phyloP scores from a whole-genome alignment of 345 rosid genomes.

The Acer campestre region DNA sequence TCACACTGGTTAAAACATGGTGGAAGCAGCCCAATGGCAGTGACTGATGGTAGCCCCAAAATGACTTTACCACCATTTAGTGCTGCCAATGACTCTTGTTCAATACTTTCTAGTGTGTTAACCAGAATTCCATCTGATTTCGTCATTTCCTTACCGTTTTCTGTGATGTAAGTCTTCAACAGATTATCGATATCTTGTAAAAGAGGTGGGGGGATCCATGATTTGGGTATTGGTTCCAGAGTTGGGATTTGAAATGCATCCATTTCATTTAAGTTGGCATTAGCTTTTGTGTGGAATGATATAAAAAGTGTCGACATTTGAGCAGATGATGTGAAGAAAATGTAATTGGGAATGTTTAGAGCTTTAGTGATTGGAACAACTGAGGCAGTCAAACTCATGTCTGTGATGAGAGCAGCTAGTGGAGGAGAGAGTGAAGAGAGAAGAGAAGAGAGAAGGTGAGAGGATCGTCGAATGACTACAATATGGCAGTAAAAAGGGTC shows the following conservation, averaged over 20 bases:
- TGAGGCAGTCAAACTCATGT: conserved; percentile 39
- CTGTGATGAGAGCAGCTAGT: conserved; percentile 34
- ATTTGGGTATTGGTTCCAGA: conserved; percentile 23
- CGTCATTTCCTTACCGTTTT: conserved; percentile 26
- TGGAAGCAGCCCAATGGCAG: conserved; percentile 24
- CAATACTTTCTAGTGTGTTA: conserved; percentile 25
- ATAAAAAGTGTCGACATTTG: conserved; percentile 38
- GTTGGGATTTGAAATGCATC: conserved; percentile 19
- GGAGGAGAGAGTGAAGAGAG: conserved; percentile 35
- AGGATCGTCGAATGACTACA: conserved; percentile 27
- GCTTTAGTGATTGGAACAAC: conserved; percentile 31
- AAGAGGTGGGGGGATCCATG: conserved; percentile 33
- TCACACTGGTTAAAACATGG: conserved; percentile 15
- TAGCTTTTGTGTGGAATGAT: conserved; percentile 24
- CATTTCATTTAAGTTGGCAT: not conserved
- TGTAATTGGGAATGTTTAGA: conserved; percentile 35
- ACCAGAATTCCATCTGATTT: conserved; percentile 28
- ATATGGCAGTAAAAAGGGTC: conserved; percentile 41
- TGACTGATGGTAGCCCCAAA: conserved; percentile 14
- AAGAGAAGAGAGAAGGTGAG: conserved; percentile 32
- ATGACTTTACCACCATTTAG: conserved; percentile 27
- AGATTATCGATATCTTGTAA: not conserved
- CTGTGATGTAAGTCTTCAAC: conserved; percentile 13
- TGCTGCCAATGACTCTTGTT: conserved; percentile 16
- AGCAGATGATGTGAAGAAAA: conserved; percentile 47